Evolutionary conservation across 2,329 filamentous ascomycete genomes (phyloP), one percentile per base, ranked within the genome.

Genomic region (Lizonia empirigonia): DNA sequence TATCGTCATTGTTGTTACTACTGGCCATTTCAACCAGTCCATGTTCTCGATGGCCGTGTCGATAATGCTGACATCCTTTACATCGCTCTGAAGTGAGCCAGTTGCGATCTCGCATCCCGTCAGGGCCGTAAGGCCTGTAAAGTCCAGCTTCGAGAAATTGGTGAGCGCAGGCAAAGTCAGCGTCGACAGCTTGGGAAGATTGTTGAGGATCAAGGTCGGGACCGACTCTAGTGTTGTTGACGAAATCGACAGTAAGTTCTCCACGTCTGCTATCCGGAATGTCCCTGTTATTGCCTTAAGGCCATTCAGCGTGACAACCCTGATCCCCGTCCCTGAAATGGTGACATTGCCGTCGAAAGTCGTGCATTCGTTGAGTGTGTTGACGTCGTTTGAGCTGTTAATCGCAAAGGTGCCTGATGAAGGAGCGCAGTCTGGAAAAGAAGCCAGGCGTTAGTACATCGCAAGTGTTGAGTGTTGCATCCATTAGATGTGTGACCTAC

Each of bases 1-100:
- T 22, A 66, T 57, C 15, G 54, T 63, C 1, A 66, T 22, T 8
- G 36, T 26, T 2, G 48, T 29, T 16, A 49, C 45, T 4, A 66
- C 49, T 5, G 63, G 61, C 63, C 63, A 64, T 13, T 27, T 55
- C 9, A 66, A 24, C 63, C 63, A 66, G 6, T 62, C 56, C 37
- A 66, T 23, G 20, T 30, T 59, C 35, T 59, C 55, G 2, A 66
- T 20, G 1, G 44, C 44, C 2, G 61, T 64, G 12, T 58, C 54
- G 9, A 48, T 22, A n/a, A 66, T 54, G 29, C 29, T 60, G 18
- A 64, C 39, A 15, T 58, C 58, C 3, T 55, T 29, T 12, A 64
- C 49, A 20, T 64, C 62, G 1, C 39, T 44, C 4, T 44, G 26
- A 7, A 59, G 5, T 5, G 26, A 18, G 9, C 46, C 55, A 7